Evolutionary conservation across 164 flowering plant genomes (phyloP), one percentile per base, ranked within the genome.

Genomic region (Vitis cinerea): DNA sequence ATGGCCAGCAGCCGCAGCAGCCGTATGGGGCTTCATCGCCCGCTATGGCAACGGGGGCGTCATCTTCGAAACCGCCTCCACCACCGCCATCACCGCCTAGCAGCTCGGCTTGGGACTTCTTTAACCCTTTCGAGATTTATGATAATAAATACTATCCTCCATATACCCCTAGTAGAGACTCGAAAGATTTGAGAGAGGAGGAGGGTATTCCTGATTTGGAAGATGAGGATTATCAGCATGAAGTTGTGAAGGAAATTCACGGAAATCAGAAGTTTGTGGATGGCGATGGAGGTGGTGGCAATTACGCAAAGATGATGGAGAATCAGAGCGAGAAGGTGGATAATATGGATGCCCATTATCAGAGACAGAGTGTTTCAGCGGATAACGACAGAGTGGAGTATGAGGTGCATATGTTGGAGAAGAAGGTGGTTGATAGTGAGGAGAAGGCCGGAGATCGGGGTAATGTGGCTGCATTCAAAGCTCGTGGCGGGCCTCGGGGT

Each of bases 141-240:
- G 91, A 86, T 50, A 81, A 86, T 50, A 81, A 58, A 16, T 78
- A 68, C 64, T 86, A 87, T 57, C 75, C 87, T 23, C 73, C 79
- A 4, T 80, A 84, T 58, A 79, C 97, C 8, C 90, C 98, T 4
- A 87, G 97, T 68, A 70, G 95, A 54, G 85, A 89, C 65, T 92
- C 95, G 8, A 90, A 74, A 75, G 95, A 91, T 64, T 79, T 93
- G 77, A 90, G 99, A 53, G 98, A 93, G 54, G 98, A 91, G 69
- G 99, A 93, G 72, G 98, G 98, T 66, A 96, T 96, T 65, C 99
- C 99, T 52, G 99, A 96, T 75, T 76, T 96, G 86, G 99, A 96
- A 71, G 99, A 94, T 61, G 98, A 87, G 73, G 86, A 85, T 73
- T 83, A 69, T 57, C 82, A 77, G 50, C 76, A 80, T 3, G 99